phyloP scores from a whole-genome alignment of 441 rosid species.

The Omphalea diandra region DNA sequence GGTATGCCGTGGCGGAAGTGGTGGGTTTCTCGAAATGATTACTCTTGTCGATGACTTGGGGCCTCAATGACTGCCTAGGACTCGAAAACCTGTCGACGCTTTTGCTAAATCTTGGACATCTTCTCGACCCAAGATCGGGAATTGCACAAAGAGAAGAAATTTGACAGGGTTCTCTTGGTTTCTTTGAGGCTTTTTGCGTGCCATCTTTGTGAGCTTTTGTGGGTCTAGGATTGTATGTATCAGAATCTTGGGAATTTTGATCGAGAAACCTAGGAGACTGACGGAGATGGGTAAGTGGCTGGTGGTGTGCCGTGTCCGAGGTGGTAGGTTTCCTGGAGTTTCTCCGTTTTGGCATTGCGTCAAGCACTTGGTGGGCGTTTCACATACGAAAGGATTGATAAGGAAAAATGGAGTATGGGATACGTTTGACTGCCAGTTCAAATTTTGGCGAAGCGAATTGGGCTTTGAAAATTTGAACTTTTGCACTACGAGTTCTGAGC shows the following conservation, averaged over 20 bases:
- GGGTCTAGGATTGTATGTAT: neutral
- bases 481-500: neutral
- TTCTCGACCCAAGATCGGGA: constrained; percentile 25
- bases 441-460: neutral
- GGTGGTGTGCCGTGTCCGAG: neutral
- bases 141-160: constrained; percentile 6
- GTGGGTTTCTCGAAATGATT: no score
- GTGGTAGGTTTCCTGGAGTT: constrained; percentile 12
- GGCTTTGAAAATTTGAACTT: neutral
- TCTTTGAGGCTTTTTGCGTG: no score
- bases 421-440: neutral
- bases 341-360: constrained; percentile 43
- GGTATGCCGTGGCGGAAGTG: neutral
- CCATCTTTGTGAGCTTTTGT: no score
- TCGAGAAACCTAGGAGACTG: constrained; percentile 49
- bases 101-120: constrained; percentile 26
- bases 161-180: constrained; percentile 4
- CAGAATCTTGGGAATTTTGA: constrained; percentile 7
- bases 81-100: constrained; percentile 13
- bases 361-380: constrained; percentile 24
- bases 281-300: constrained; percentile 34
- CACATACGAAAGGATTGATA: neutral
- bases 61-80: constrained; percentile 41
- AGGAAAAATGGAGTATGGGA: neutral
- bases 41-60: no score